Conservation (phyloP, 768 basidiomycete species). For the Hypholoma sublateritium region DNA sequence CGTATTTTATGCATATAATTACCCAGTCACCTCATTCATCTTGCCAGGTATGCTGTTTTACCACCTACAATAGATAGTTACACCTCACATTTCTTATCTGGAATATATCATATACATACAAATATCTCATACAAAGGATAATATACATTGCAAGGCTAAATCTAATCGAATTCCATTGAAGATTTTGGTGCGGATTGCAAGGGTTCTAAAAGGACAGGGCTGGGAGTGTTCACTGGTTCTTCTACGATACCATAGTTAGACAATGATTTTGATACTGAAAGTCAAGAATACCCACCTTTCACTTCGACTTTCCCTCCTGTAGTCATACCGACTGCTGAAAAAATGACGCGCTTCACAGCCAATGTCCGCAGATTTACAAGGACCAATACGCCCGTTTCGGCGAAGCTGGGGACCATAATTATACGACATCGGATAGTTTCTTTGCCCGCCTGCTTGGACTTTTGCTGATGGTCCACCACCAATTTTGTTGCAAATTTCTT, state of each 20-base stretch:
- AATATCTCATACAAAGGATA: slow-evolving; percentile 8
- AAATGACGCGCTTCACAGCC: slow-evolving; percentile 62
- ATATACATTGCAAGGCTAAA: slow-evolving; percentile 3
- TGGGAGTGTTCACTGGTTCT: slow-evolving; percentile 12
- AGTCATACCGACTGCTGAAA: slow-evolving; percentile 50
- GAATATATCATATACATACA: slow-evolving; percentile 10
- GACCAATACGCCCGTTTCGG: slow-evolving; percentile 73
- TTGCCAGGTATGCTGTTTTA: not conserved
- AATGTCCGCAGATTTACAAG: slow-evolving; percentile 80
- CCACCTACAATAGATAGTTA: not conserved
- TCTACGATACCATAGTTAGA: slow-evolving; percentile 7
- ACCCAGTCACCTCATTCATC: not conserved
- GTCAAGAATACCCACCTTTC: slow-evolving; percentile 14
- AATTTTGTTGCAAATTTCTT: slow-evolving; percentile 76
- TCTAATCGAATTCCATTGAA: slow-evolving; percentile 20
- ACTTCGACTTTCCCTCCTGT: slow-evolving; percentile 24
- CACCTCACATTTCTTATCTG: not conserved
- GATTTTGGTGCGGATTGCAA: slow-evolving; percentile 24
- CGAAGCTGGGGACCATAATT: slow-evolving; percentile 80
- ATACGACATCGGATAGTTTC: slow-evolving; percentile 55
- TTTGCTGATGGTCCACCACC: slow-evolving; percentile 42
- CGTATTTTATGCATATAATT: not conserved
- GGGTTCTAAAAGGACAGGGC: slow-evolving; percentile 25
- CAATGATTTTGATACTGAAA: not conserved
- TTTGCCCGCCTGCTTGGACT: slow-evolving; percentile 24